phyloP scores from a whole-genome alignment of 495 filamentous ascomycete species.

The Collariella sp. region DNA sequence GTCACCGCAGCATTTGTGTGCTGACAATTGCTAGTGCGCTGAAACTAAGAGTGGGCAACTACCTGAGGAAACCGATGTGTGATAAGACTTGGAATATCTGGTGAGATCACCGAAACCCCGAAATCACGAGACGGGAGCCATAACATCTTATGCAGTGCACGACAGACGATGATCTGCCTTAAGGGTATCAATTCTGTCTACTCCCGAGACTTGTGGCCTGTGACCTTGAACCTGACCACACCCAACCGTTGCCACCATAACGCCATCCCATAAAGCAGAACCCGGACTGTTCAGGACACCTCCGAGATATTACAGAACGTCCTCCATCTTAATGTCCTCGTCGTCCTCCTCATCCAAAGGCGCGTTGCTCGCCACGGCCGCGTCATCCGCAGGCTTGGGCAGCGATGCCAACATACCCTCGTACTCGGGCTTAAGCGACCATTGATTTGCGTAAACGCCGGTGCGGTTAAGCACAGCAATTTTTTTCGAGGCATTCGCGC shows the following conservation, averaged over 20 bases:
- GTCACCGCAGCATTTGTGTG: too few relatives aligned
- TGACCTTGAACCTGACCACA: neutral
- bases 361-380: slow-evolving; percentile 22
- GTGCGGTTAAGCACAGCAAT: slow-evolving; percentile 72
- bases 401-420: slow-evolving; percentile 42
- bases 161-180: neutral
- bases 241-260: neutral
- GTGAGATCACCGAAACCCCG: too few relatives aligned
- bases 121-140: too few relatives aligned
- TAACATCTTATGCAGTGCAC: too few relatives aligned
- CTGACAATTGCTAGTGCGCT: too few relatives aligned
- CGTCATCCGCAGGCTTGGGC: slow-evolving; percentile 29
- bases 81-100: too few relatives aligned
- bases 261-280: slow-evolving; percentile 3
- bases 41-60: too few relatives aligned
- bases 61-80: too few relatives aligned
- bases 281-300: neutral
- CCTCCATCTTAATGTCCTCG: slow-evolving; percentile 68
- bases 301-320: slow-evolving; percentile 39
- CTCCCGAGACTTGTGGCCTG: neutral
- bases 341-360: slow-evolving; percentile 54
- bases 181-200: slow-evolving; percentile 6
- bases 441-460: slow-evolving; percentile 74
- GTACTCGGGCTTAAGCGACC: slow-evolving; percentile 70
- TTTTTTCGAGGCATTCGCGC: slow-evolving; percentile 70